Conservation (phyloP, 192 early-diverging fungal species). For the Allomyces arbusculus region DNA sequence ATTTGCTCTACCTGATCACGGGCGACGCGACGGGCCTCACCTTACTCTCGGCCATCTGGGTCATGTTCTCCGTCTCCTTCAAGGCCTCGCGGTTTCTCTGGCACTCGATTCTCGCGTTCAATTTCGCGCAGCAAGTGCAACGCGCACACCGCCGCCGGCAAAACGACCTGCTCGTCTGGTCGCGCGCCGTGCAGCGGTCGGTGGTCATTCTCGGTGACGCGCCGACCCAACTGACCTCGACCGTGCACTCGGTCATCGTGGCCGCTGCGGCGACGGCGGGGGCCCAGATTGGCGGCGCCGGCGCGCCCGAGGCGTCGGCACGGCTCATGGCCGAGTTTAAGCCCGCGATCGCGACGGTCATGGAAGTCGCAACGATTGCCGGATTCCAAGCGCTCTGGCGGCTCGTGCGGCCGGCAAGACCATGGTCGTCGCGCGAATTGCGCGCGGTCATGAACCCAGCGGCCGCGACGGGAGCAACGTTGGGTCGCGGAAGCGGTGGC, state of each 20-base stretch:
- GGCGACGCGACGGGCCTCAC: neutral
- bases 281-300: neutral
- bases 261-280: neutral
- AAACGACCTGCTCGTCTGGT: neutral
- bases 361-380: neutral
- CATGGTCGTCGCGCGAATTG: neutral
- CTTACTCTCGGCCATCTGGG: neutral
- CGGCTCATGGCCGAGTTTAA: neutral
- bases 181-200: neutral
- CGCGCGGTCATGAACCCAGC: neutral
- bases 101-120: neutral
- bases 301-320: neutral
- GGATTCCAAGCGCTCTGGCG: neutral
- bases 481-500: neutral
- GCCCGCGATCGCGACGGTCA: neutral
- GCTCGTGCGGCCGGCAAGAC: neutral
- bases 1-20: neutral
- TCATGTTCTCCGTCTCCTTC: neutral
- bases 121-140: neutral
- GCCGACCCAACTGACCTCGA: neutral
- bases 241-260: neutral
- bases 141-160: neutral
- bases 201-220: neutral
- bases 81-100: neutral
- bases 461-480: too few species aligned